Evolutionary conservation across 495 filamentous ascomycete genomes (phyloP), one percentile per base, ranked within the genome.

Genomic region (Neurospora discreta): DNA sequence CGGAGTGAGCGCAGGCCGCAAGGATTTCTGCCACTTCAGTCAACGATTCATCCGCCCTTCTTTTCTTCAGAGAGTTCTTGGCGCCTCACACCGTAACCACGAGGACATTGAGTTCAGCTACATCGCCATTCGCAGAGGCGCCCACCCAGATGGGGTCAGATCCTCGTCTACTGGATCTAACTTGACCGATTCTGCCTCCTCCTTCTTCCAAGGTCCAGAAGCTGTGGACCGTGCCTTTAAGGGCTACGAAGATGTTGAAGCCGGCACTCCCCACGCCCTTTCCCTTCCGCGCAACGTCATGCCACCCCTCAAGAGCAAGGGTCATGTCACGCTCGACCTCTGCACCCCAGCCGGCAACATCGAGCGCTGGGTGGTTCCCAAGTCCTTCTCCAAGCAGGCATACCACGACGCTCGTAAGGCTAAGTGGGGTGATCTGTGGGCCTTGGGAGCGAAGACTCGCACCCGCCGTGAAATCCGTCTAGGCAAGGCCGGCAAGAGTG

Each of bases 341-440:
- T 99, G 95, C 84, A 98, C 96, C 0, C 93, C 96, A 0, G 82
- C 85, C 1, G 96, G 90, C 26, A 88, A 85, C 41, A 89, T 98
- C n/a, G 95, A 99, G 81, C 92, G 95, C 52, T 99, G 95, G 95
- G 92, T 90, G 0, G 89, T 99, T 0, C 92, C 95, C 1, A 89
- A 88, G 71, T 93, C 90, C 44, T 96, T 89, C 80, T 90, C 90
- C 73, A 90, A 87, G 71, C 87, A 90, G 74, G 93, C 93, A 3
- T 98, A 92, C 82, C 90, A 90, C 60, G 96, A 99, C 77, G 96
- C 96, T 38, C 89, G 95, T 71, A 99, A 99, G 79, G 86, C 90
- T 0, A 80, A 80, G 43, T 98, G 95, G 95, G 95, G 96, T 58
- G 95, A 99, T 80, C 82, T 98, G 23, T 99, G 95, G 95, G 93